Conservation (phyloP, 192 early-diverging fungal species). For the Rhizoclosmatium sp. region DNA sequence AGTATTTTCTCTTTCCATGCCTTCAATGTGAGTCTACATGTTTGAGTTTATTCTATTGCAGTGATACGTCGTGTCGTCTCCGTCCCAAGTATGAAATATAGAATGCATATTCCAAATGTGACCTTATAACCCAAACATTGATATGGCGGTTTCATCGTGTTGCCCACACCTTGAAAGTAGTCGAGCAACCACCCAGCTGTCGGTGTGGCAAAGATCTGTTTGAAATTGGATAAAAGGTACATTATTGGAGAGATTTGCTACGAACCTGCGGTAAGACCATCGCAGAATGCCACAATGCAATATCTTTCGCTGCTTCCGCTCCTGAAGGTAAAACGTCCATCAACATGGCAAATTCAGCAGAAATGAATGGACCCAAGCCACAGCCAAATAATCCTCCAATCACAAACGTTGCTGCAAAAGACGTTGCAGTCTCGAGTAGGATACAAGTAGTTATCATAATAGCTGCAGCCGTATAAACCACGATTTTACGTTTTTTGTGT, state of each 20-base stretch:
- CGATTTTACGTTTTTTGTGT: constrained; percentile 26
- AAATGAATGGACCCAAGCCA: constrained; percentile 45
- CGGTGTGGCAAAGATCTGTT: constrained; percentile 52
- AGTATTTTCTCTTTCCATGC: background rate
- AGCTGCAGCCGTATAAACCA: constrained; percentile 31
- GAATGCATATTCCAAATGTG: constrained; percentile 34
- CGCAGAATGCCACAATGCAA: constrained; percentile 56
- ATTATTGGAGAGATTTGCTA: background rate
- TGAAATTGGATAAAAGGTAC: constrained; percentile 25
- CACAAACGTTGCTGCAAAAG: constrained; percentile 28
- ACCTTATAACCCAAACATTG: constrained; percentile 56
- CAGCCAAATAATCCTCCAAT: constrained; percentile 39
- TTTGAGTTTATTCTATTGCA: constrained; percentile 1
- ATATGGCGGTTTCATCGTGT: background rate
- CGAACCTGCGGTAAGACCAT: constrained; percentile 28
- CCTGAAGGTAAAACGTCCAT: constrained; percentile 44
- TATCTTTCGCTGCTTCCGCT: constrained; percentile 49
- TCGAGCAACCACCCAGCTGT: constrained; percentile 51
- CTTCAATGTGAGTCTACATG: background rate
- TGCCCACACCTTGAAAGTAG: constrained; percentile 46
- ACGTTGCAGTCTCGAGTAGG: constrained; percentile 31
- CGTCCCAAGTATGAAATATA: constrained; percentile 20
- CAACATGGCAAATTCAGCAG: constrained; percentile 47
- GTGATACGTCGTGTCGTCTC: constrained; percentile 23
- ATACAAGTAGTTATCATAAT: constrained; percentile 41